phyloP scores from a whole-genome alignment of 2,329 filamentous ascomycete genomes.

The Monilinia vaccinii-corymbosi region DNA sequence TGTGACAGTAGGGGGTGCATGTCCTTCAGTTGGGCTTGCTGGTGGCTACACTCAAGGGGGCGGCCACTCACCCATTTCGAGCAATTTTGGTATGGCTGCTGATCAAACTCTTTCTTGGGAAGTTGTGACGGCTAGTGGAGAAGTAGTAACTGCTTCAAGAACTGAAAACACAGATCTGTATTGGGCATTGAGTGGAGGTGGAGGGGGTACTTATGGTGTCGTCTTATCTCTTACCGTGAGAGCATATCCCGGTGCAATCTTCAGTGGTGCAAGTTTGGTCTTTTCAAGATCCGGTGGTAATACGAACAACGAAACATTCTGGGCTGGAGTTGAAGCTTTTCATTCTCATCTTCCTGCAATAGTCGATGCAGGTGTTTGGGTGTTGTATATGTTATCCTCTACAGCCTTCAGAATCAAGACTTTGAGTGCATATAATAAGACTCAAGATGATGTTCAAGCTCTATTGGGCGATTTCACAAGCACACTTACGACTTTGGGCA shows the following conservation, averaged over 20 bases:
- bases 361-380: constrained; percentile 41
- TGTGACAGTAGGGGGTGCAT: constrained; percentile 43
- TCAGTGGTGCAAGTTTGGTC: constrained; percentile 37
- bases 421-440: constrained; percentile 40
- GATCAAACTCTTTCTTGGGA: constrained; percentile 50
- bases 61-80: constrained; percentile 46
- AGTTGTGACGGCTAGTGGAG: constrained; percentile 44
- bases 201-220: constrained; percentile 49
- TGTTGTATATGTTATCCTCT: constrained; percentile 40
- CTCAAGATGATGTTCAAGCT: constrained; percentile 32
- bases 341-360: constrained; percentile 37
- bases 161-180: constrained; percentile 46
- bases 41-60: constrained; percentile 54
- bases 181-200: constrained; percentile 54
- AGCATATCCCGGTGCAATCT: constrained; percentile 36
- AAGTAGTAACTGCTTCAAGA: constrained; percentile 39
- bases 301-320: constrained; percentile 37
- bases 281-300: constrained; percentile 30
- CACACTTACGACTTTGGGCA: constrained; percentile 32
- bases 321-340: constrained; percentile 38
- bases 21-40: constrained; percentile 46
- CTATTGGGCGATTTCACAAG: constrained; percentile 39
- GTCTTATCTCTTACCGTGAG: constrained; percentile 47
- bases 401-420: constrained; percentile 38
- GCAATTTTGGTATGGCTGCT: constrained; percentile 47